phyloP scores from a whole-genome alignment of 768 basidiomycete genomes.

The Rhizopogon rudus region DNA sequence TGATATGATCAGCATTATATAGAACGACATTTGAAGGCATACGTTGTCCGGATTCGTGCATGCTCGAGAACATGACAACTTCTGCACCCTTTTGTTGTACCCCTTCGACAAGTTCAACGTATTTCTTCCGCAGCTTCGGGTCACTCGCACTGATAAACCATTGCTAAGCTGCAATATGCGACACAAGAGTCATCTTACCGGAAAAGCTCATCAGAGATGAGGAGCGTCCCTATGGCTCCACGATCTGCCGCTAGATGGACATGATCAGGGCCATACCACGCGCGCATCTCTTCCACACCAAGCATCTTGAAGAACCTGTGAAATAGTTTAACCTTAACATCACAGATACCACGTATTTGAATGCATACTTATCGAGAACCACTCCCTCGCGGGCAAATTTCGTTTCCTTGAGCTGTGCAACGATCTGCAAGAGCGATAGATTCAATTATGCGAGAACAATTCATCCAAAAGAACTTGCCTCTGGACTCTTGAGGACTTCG shows the following conservation, averaged over 20 bases:
- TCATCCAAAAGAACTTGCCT: constrained; percentile 45
- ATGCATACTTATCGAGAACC: constrained; percentile 74
- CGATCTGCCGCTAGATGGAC: constrained; percentile 88
- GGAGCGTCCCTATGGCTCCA: constrained; percentile 88
- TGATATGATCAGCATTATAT: neutral
- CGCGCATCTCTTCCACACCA: constrained; percentile 87
- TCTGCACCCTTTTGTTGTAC: constrained; percentile 88
- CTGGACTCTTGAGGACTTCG: constrained; percentile 91
- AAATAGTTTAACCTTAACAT: neutral
- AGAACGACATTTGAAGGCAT: constrained; percentile 25
- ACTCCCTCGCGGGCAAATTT: constrained; percentile 95
- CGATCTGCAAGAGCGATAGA: constrained; percentile 42
- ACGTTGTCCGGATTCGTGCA: constrained; percentile 99
- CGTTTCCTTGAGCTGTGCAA: constrained; percentile 80
- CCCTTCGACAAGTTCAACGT: constrained; percentile 83
- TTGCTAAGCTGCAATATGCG: neutral
- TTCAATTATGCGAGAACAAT: neutral
- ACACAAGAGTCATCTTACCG: constrained; percentile 42
- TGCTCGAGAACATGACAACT: constrained; percentile 95
- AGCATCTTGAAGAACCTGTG: constrained; percentile 97
- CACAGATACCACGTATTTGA: neutral
- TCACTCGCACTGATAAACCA: constrained; percentile 63
- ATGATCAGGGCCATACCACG: constrained; percentile 98
- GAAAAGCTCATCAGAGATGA: constrained; percentile 95
- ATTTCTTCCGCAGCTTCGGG: constrained; percentile 70